phyloP scores from a whole-genome alignment of 129 eudicot genomes.

The Pseudognaphalium luteoalbum region DNA sequence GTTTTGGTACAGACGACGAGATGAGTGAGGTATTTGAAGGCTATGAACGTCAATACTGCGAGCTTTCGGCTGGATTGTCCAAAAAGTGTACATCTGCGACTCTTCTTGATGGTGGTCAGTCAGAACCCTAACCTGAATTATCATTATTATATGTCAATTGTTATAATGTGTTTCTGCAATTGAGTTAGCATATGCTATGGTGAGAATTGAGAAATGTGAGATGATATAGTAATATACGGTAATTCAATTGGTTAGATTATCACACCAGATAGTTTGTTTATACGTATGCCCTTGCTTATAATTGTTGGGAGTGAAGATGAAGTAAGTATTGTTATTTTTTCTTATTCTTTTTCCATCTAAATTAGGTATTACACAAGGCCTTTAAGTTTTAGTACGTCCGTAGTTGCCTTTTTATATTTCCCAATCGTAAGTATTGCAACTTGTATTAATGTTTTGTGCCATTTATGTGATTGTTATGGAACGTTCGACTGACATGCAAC shows the following conservation, averaged over 20 bases:
- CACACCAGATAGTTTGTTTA: no score
- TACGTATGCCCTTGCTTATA: no score
- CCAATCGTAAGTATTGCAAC: not conserved
- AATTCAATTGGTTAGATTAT: not conserved
- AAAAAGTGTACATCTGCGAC: constrained; percentile 54
- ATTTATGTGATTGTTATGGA: not conserved
- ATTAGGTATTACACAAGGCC: no score
- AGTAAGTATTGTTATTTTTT: no score
- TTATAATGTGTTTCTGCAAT: not conserved
- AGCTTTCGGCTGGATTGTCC: constrained; percentile 62
- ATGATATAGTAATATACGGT: not conserved
- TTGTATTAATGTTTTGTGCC: not conserved
- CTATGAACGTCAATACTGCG: constrained; percentile 74
- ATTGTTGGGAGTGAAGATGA: no score
- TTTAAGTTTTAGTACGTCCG: not conserved
- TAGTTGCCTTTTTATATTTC: not conserved
- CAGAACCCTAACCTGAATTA: not conserved
- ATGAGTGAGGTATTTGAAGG: constrained; percentile 68
- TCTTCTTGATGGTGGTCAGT: constrained; percentile 55
- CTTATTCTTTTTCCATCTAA: no score
- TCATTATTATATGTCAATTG: not conserved
- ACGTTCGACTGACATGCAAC: not conserved
- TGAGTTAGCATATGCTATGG: no score
- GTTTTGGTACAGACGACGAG: constrained; percentile 11
- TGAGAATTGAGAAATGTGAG: not conserved